Evolutionary conservation across 495 filamentous ascomycete genomes (phyloP).

Genomic region (Talaromyces liani): DNA sequence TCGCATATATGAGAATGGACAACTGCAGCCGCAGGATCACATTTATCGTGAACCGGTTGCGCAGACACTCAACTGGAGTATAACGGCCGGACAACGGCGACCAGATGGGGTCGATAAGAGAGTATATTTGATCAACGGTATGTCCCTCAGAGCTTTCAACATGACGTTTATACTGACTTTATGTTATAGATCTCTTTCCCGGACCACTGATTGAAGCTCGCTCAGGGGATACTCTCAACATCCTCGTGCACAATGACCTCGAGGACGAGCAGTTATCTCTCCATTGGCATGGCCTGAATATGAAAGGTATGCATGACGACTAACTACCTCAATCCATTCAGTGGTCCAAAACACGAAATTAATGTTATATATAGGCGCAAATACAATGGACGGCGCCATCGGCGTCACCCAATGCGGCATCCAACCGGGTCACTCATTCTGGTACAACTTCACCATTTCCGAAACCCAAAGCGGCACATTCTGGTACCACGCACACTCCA

Average conservation of each 20-base stretch:
- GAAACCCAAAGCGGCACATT: constrained; percentile 67
- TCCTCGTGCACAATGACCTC: constrained; percentile 62
- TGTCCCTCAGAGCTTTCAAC: no score
- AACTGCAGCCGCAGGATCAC: constrained; percentile 34
- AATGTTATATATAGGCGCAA: no score
- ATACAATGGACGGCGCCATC: constrained; percentile 64
- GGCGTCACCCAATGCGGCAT: constrained; percentile 63
- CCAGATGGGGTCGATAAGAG: constrained; percentile 37
- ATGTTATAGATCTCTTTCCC: constrained; percentile 24
- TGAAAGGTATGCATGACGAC: constrained; percentile 46
- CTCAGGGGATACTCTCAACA: constrained; percentile 59
- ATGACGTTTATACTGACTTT: not conserved
- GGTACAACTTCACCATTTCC: constrained; percentile 72
- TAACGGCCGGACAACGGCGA: constrained; percentile 22
- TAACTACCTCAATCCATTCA: no score
- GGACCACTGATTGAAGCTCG: constrained; percentile 33
- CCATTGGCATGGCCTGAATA: constrained; percentile 77
- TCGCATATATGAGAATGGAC: constrained; percentile 13
- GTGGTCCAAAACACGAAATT: no score
- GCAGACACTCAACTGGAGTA: constrained; percentile 26
- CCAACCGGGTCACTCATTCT: constrained; percentile 53
- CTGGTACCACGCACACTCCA: constrained; percentile 75
- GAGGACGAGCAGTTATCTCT: constrained; percentile 60
- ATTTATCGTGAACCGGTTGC: constrained; percentile 22
- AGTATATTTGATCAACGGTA: constrained; percentile 33